These are phyloP conservation scores for Phytophthora capsici DNA, from an alignment of 352 stramenopile species.

Conservation along the genomic window DNA sequence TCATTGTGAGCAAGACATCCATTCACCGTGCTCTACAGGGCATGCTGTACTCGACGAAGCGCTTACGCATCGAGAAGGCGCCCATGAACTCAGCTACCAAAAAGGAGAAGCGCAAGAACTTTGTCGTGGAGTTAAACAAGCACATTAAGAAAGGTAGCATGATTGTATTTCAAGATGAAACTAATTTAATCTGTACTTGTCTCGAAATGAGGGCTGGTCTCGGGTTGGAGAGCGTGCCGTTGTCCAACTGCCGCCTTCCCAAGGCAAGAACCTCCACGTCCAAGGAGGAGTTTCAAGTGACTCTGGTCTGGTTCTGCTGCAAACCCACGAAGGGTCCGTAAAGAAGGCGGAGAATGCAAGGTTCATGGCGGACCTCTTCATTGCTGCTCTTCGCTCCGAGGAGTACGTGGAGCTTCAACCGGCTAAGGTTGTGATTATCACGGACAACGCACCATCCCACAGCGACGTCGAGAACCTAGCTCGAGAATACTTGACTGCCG, in stretches of 20 bases:
- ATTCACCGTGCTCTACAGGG: constrained; percentile 20
- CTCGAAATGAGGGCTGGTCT: constrained; percentile 8
- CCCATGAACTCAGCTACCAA: constrained; percentile 29
- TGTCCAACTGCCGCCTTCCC: constrained; percentile 8
- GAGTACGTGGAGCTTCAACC: constrained; percentile 25
- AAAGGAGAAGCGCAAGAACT: constrained; percentile 25
- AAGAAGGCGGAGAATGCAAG: constrained; percentile 17
- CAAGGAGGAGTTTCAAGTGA: constrained; percentile 14
- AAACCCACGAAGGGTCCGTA: constrained; percentile 29
- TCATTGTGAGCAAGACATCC: constrained; percentile 7
- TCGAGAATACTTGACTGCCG: neutral
- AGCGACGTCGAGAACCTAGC: constrained; percentile 8
- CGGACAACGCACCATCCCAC: constrained; percentile 26
- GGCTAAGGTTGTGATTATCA: constrained; percentile 27
- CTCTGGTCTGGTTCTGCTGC: constrained; percentile 17
- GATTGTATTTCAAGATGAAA: constrained; percentile 31
- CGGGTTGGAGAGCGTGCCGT: constrained; percentile 17
- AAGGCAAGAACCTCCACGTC: constrained; percentile 28
- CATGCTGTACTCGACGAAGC: constrained; percentile 32
- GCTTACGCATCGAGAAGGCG: constrained; percentile 26
- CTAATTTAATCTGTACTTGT: constrained; percentile 38
- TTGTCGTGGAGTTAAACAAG: constrained; percentile 10
- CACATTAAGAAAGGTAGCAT: constrained; percentile 29
- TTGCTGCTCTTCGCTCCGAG: constrained; percentile 2
- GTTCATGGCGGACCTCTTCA: constrained; percentile 35